These are phyloP conservation scores for Sugiyamaella pinicola DNA, from an alignment of 1,139 yeast species.

Conservation along the genomic window DNA sequence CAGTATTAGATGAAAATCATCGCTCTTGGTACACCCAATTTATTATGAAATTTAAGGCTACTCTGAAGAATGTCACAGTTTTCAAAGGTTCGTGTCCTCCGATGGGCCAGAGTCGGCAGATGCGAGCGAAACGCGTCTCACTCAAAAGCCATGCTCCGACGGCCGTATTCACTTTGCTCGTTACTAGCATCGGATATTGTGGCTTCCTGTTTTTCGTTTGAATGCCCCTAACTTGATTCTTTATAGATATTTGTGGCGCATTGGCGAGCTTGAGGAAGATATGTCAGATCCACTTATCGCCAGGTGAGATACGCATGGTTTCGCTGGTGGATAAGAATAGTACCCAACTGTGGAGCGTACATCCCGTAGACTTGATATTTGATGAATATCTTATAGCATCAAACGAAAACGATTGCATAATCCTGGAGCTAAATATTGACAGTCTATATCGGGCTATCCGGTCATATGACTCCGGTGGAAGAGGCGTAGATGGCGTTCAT, in stretches of 20 bases:
- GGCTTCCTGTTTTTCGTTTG: too few species aligned
- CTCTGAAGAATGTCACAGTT: slow-evolving; percentile 9
- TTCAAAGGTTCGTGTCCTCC: slow-evolving; percentile 1
- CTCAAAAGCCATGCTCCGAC: too few species aligned
- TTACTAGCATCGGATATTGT: too few species aligned
- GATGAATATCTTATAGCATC: slow-evolving; percentile 22
- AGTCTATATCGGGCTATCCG: slow-evolving; percentile 32
- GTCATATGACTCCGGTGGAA: slow-evolving; percentile 25
- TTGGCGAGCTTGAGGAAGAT: slow-evolving; percentile 33
- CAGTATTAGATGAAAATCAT: too few species aligned
- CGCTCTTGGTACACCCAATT: too few species aligned
- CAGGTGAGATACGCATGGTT: slow-evolving; percentile 28
- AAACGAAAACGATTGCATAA: slow-evolving; percentile 24
- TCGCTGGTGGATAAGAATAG: slow-evolving; percentile 31
- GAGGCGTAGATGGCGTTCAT: slow-evolving; percentile 26
- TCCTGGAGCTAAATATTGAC: slow-evolving; percentile 34
- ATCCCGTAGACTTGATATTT: slow-evolving; percentile 24
- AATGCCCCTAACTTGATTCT: background rate
- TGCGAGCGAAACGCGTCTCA: background rate
- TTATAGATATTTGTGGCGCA: slow-evolving; percentile 34
- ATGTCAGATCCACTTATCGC: slow-evolving; percentile 32
- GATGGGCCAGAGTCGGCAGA: background rate
- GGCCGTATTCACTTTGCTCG: too few species aligned
- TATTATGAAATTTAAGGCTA: slow-evolving; percentile 11
- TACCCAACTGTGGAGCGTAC: slow-evolving; percentile 34